Base-by-base conservation (phyloP, 331 rosid genomes). In the Spiraea crenata region DNA sequence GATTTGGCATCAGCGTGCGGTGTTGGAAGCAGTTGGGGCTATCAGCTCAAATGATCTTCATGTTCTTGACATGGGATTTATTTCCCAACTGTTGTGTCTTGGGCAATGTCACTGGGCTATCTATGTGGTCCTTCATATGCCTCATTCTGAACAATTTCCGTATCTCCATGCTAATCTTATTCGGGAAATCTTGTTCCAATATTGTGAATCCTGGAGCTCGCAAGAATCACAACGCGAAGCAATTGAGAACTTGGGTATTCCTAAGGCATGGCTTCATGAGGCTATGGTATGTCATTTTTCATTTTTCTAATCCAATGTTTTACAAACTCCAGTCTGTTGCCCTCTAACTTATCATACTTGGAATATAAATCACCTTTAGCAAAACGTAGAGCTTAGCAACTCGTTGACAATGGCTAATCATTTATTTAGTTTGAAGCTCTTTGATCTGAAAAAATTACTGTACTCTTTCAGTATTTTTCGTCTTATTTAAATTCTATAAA, bases 31-130 rank as follows among this genome's bases (percentile, higher is more conserved):
- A n/a, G 85, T 89, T 56, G 99, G 99, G 71, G 93, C 80, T 58
- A 91, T 91, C 78, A 82, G 67, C 73, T 84, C 91, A 63, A 83
- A 86, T 56, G 99, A 93, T 83, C 96, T 93, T 77, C 91, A 91
- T 83, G 81, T 87, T 83, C 89, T 93, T 82, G 99, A 93, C 85
- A 83, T 91, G 90, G 86, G 87, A 58, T 78, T 85, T 74, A 89
- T 93, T 74, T 86, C 97, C 61, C 99, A 93, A 82, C 78, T 93
- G 58, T 72, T 93, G 80, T 89, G 91, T 80, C 50, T 88, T 70
- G 96, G 96, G 68, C 79, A 91, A 85, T 91, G 90, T 17, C 97
- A 93, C 64, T 93, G 97, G 99, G 97, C 97, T 71, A 85, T 93
- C 81, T 93, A 93, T 80, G 99, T 93, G 81, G 88, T 82, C 81